These are phyloP conservation scores for Mortierella sp. DNA, from an alignment of 371 early-diverging fungal genomes.

Conservation along the genomic window DNA sequence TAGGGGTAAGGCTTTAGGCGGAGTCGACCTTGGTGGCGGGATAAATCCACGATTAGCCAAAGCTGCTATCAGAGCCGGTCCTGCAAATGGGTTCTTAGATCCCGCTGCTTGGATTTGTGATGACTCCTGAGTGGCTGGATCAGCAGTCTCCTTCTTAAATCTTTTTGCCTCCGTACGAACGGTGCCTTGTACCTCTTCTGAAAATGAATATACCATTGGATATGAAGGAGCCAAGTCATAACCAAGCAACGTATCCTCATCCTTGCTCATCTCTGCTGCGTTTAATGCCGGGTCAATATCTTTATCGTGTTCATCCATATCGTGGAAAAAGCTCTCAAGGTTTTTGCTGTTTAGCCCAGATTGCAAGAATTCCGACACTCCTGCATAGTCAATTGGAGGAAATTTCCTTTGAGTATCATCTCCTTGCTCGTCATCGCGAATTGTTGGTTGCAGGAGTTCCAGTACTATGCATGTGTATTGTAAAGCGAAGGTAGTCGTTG, in stretches of 20 bases:
- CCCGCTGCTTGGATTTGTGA: not conserved
- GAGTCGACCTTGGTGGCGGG: conserved; percentile 4
- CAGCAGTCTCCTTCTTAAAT: not conserved
- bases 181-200: conserved; percentile 16
- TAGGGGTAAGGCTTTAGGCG: not conserved
- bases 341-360: conserved; percentile 20
- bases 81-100: conserved; percentile 26
- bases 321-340: conserved; percentile 24
- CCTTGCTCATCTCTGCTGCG: not conserved
- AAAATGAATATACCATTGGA: conserved; percentile 38
- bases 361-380: conserved; percentile 28
- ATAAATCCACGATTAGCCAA: conserved; percentile 24
- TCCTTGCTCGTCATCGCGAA: conserved; percentile 23
- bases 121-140: not conserved
- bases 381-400: conserved; percentile 28
- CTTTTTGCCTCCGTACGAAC: not conserved
- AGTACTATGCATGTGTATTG: conserved; percentile 13
- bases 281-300: not conserved
- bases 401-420: conserved; percentile 20
- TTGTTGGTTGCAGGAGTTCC: conserved; percentile 26
- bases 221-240: conserved; percentile 23
- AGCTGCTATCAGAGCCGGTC: conserved; percentile 20
- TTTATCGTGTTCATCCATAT: not conserved
- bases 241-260: not conserved
- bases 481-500: too few species aligned